These are phyloP conservation scores for Penicillium cosmopolitanum DNA, from an alignment of 495 filamentous ascomycete species.

Conservation along the genomic window DNA sequence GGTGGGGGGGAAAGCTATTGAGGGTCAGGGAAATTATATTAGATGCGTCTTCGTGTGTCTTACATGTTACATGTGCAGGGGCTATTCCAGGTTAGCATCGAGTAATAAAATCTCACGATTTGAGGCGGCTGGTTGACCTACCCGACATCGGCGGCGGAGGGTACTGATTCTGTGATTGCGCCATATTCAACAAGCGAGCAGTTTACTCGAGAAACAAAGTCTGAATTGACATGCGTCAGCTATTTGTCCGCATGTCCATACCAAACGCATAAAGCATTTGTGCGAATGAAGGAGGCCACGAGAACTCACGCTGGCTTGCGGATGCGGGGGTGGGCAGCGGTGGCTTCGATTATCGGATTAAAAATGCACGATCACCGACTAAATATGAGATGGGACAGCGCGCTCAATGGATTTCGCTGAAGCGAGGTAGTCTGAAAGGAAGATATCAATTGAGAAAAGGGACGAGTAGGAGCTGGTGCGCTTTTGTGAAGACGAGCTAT, in stretches of 20 bases:
- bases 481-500: conserved; percentile 5
- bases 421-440: too few relatives aligned
- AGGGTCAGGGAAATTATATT: not conserved
- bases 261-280: too few relatives aligned
- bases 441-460: too few relatives aligned
- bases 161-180: conserved; percentile 18
- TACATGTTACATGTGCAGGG: conserved; percentile 31
- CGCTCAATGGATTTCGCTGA: too few relatives aligned
- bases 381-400: too few relatives aligned
- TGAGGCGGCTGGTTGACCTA: conserved; percentile 8
- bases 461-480: too few relatives aligned
- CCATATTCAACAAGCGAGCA: not conserved
- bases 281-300: too few relatives aligned
- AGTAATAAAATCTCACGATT: not conserved
- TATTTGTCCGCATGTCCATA: too few relatives aligned
- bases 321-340: too few relatives aligned
- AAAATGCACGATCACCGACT: too few relatives aligned
- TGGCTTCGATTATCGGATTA: too few relatives aligned
- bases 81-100: conserved; percentile 15
- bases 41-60: not conserved
- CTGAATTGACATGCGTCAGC: not conserved
- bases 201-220: not conserved
- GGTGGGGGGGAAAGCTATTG: conserved; percentile 22
- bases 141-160: conserved; percentile 28
- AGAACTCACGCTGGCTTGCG: too few relatives aligned